A percentile compares a stretch with the other conserved stretches of the same genome.
Evolutionary conservation across 768 basidiomycete genomes (phyloP).

Genomic region (Boletellus ananiceps): DNA sequence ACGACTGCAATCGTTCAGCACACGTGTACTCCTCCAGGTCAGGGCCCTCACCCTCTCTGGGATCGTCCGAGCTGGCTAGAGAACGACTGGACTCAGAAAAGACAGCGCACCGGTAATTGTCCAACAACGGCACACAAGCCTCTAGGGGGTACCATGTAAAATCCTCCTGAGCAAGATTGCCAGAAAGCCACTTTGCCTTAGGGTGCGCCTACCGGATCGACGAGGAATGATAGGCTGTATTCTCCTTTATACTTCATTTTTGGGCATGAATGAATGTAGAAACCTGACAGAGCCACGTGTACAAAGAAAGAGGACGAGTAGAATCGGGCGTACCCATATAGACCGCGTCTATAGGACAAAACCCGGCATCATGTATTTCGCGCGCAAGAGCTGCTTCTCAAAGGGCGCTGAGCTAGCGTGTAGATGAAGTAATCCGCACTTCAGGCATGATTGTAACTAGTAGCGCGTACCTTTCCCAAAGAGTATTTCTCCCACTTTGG

Average conservation of each 20-base stretch:
- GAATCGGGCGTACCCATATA: conserved; percentile 72
- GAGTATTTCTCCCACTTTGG: conserved; percentile 62
- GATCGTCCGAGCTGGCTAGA: conserved; percentile 30
- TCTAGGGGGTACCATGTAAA: conserved; percentile 70
- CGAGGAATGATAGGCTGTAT: conserved; percentile 77
- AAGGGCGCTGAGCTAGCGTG: conserved; percentile 70
- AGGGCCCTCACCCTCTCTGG: conserved; percentile 21
- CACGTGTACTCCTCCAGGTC: neutral
- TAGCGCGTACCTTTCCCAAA: conserved; percentile 53
- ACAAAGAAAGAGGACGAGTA: conserved; percentile 19
- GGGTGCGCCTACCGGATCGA: conserved; percentile 64
- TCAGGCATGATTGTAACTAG: neutral
- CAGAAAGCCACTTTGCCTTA: conserved; percentile 28
- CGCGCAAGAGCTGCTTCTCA: conserved; percentile 70
- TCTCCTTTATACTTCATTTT: conserved; percentile 99
- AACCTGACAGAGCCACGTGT: conserved; percentile 48
- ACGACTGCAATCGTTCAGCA: conserved; percentile 16
- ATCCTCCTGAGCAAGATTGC: conserved; percentile 57
- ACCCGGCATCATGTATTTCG: conserved; percentile 72
- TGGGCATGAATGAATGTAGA: conserved; percentile 84
- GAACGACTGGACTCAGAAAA: conserved; percentile 68
- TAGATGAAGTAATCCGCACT: neutral
- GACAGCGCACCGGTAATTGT: conserved; percentile 61
- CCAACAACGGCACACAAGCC: conserved; percentile 52
- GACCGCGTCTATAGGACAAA: conserved; percentile 54